Evolutionary conservation across 2,329 filamentous ascomycete genomes (phyloP), one percentile per base, ranked within the genome.

Genomic region (Trichoderma atrobrunneum): DNA sequence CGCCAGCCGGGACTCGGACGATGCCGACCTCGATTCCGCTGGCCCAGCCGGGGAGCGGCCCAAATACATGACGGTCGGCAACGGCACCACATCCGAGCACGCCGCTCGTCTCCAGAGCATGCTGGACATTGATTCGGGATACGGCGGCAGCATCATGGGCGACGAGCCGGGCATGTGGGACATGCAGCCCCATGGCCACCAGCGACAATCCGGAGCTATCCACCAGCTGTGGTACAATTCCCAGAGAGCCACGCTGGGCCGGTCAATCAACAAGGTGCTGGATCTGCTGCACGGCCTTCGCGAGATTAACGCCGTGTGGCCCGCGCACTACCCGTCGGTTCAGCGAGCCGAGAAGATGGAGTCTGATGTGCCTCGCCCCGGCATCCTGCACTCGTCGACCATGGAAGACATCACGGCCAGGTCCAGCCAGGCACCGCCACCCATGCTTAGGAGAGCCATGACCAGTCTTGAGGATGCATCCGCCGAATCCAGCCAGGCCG

Each of bases 161-260:
- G 92, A 92, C 67, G 88, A 88, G 75, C 36, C 73, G 26, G 39
- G 67, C 18, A 34, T 70, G 66, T 83, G 85, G 78, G 85, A 87
- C 77, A 81, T 82, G 74, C 81, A 84, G 62, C 79, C 84, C 70
- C 82, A 83, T 65, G 79, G 82, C 34, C 81, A 83, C 75, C 79
- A 78, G 12, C 81, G 82, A 59, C 89, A 95, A 75, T 91, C 93
- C 48, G 93, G 92, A 78, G 93, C 97, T 81, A 90, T 98, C 63
- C 92, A 97, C 79, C 96, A 98, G 83, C 88, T 98, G 75, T 93
- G 93, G 86, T 98, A 97, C 84, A 98, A 98, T 81, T 90, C 94
- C 78, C 97, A 98, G 80, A 91, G 95, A 72, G 93, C 91, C 7
- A 90, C 93, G 36, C 89, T 99, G n/a, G 93, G 90, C 57, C 92